phyloP scores from a whole-genome alignment of 331 rosid genomes.

The Arachis monticola region DNA sequence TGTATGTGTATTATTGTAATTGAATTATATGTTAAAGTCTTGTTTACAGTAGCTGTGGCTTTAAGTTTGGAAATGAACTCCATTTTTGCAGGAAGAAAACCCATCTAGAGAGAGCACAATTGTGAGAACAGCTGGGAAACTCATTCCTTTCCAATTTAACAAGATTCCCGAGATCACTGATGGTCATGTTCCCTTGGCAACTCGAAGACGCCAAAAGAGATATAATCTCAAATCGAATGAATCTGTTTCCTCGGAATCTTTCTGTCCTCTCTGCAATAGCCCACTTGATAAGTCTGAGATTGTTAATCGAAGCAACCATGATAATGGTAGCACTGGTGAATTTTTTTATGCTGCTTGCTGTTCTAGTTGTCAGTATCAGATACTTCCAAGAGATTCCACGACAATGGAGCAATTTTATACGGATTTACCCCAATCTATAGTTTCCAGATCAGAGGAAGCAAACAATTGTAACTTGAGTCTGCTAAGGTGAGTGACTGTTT shows the following conservation, averaged over 20 bases:
- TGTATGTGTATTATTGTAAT: not conserved
- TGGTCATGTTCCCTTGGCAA: slow-evolving; percentile 71
- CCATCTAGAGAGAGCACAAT: slow-evolving; percentile 90
- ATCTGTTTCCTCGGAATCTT: slow-evolving; percentile 76
- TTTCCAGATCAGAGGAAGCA: slow-evolving; percentile 58
- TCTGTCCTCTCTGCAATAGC: slow-evolving; percentile 77
- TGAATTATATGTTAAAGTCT: not conserved
- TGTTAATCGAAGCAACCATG: slow-evolving; percentile 48
- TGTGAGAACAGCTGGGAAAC: slow-evolving; percentile 94
- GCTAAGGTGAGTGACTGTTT: slow-evolving; percentile 62
- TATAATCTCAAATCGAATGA: slow-evolving; percentile 68
- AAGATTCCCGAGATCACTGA: slow-evolving; percentile 72
- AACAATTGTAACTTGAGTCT: slow-evolving; percentile 40
- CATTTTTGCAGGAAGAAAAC: slow-evolving; percentile 74
- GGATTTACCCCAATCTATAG: slow-evolving; percentile 59
- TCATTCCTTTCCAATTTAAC: slow-evolving; percentile 87
- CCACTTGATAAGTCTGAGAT: slow-evolving; percentile 78
- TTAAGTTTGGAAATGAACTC: slow-evolving; percentile 22
- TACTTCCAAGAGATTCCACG: slow-evolving; percentile 72
- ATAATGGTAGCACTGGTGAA: slow-evolving; percentile 39
- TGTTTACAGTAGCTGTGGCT: not conserved
- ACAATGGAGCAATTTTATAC: slow-evolving; percentile 54
- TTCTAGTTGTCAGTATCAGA: slow-evolving; percentile 86
- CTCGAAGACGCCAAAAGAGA: slow-evolving; percentile 86
- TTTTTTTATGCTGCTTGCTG: slow-evolving; percentile 59